phyloP scores from a whole-genome alignment of 108 stramenopile genomes.

The Cyclotella choctawhatcheeana region DNA sequence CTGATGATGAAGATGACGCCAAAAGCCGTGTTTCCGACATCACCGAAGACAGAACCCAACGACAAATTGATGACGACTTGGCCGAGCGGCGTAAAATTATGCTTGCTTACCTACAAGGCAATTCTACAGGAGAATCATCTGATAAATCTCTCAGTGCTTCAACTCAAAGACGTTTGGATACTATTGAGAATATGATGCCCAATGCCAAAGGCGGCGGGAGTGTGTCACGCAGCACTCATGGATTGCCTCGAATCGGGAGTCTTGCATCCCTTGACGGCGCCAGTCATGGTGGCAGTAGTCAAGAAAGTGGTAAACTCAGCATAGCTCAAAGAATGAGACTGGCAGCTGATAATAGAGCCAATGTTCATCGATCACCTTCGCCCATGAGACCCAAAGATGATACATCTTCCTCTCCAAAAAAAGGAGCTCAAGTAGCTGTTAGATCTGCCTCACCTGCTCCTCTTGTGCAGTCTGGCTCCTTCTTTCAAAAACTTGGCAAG shows the following conservation, averaged over 20 bases:
- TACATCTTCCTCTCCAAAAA: not conserved
- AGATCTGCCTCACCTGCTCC: conserved; percentile 4
- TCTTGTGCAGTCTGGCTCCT: conserved; percentile 29
- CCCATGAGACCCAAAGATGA: conserved; percentile 19
- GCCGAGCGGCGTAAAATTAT: conserved; percentile 58
- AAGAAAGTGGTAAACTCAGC: conserved; percentile 52
- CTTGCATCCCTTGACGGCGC: conserved; percentile 10
- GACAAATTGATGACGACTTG: conserved; percentile 63
- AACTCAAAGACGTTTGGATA: conserved; percentile 44
- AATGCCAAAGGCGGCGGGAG: conserved; percentile 4
- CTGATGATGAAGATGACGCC: conserved; percentile 53
- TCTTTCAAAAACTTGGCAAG: conserved; percentile 47
- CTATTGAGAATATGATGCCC: conserved; percentile 46
- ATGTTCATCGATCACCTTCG: conserved; percentile 45
- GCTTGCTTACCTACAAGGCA: conserved; percentile 43
- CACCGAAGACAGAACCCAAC: conserved; percentile 85
- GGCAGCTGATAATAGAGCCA: conserved; percentile 67
- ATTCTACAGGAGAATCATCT: conserved; percentile 28
- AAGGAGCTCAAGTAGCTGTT: conserved; percentile 3
- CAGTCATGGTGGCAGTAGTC: conserved; percentile 26
- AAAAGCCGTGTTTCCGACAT: conserved; percentile 82
- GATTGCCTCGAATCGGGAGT: conserved; percentile 6
- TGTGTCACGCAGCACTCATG: not conserved
- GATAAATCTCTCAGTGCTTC: conserved; percentile 34
- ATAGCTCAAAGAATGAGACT: conserved; percentile 76